These are phyloP conservation scores for Furculomyces boomerangus DNA, from an alignment of 371 early-diverging fungal species.

Conservation along the genomic window DNA sequence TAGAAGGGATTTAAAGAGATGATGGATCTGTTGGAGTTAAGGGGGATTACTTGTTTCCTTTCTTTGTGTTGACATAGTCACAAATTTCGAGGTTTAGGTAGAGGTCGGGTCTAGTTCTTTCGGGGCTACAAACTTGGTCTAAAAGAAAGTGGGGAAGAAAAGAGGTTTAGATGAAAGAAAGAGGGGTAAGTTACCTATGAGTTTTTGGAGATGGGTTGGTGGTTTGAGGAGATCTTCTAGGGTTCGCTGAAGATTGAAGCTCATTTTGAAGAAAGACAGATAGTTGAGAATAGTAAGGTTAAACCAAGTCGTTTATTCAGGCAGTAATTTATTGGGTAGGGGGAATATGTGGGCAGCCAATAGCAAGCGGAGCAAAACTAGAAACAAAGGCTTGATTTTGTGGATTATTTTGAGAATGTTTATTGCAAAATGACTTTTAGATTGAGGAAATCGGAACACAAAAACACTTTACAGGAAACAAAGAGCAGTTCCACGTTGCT, in stretches of 20 bases:
- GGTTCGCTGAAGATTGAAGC: slow-evolving; percentile 20
- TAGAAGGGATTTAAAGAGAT: background rate
- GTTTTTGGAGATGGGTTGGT: slow-evolving; percentile 18
- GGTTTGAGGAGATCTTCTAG: slow-evolving; percentile 23
- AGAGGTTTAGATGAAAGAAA: background rate
- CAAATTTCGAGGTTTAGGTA: slow-evolving; percentile 81
- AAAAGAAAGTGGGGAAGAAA: background rate
- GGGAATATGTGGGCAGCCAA: too few species aligned
- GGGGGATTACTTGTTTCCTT: slow-evolving; percentile 51
- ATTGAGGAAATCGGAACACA: too few species aligned
- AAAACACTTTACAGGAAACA: too few species aligned
- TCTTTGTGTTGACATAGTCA: slow-evolving; percentile 77
- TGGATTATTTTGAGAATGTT: too few species aligned
- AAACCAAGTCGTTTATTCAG: too few species aligned
- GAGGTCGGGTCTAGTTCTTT: slow-evolving; percentile 54
- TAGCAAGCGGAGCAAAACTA: too few species aligned
- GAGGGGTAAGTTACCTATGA: slow-evolving; percentile 5
- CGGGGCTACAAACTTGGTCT: slow-evolving; percentile 55
- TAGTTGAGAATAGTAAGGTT: too few species aligned
- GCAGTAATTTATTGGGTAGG: too few species aligned
- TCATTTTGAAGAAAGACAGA: slow-evolving; percentile 8
- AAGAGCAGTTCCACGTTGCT: too few species aligned
- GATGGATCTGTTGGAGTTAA: background rate
- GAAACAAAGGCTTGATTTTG: too few species aligned
- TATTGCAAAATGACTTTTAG: too few species aligned